Evolutionary conservation across 495 filamentous ascomycete genomes (phyloP).

Genomic region (Xylaria intraflava): DNA sequence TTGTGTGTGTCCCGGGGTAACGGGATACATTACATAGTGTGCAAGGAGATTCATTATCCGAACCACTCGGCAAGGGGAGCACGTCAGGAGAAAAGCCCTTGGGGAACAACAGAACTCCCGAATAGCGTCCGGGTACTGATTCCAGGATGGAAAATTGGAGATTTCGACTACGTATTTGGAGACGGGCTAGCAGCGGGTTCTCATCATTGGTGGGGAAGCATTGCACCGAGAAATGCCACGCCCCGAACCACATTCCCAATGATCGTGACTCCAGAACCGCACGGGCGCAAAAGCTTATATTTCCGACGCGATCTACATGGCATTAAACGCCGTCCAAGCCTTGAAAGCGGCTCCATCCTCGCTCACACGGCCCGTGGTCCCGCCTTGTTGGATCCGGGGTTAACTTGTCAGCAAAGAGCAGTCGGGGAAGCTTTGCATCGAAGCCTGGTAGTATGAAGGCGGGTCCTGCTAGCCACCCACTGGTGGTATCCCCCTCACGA

Average conservation of each 20-base stretch:
- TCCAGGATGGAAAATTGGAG: conserved; percentile 13
- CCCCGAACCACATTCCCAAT: neutral
- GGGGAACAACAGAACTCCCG: too few species aligned
- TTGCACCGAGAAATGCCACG: conserved; percentile 14
- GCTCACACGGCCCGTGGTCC: conserved; percentile 15
- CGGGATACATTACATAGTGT: neutral
- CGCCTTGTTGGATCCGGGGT: conserved; percentile 5
- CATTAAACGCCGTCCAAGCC: neutral
- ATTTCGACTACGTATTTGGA: conserved; percentile 8
- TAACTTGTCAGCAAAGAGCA: neutral
- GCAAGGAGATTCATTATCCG: neutral
- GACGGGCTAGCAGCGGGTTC: neutral
- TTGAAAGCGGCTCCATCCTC: conserved; percentile 1
- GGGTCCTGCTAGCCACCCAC: neutral
- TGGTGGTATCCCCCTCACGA: conserved; percentile 1
- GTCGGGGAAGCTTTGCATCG: conserved; percentile 10
- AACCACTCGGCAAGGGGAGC: neutral
- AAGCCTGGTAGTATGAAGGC: neutral
- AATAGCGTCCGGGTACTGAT: neutral
- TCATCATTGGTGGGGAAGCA: conserved; percentile 22
- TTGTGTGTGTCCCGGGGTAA: neutral
- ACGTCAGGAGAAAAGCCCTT: neutral
- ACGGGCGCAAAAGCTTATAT: neutral
- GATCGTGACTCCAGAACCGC: conserved; percentile 2
- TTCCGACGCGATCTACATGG: neutral